Base-by-base conservation (phyloP, 208 protist genomes). In the Trypanosoma melophagium region DNA sequence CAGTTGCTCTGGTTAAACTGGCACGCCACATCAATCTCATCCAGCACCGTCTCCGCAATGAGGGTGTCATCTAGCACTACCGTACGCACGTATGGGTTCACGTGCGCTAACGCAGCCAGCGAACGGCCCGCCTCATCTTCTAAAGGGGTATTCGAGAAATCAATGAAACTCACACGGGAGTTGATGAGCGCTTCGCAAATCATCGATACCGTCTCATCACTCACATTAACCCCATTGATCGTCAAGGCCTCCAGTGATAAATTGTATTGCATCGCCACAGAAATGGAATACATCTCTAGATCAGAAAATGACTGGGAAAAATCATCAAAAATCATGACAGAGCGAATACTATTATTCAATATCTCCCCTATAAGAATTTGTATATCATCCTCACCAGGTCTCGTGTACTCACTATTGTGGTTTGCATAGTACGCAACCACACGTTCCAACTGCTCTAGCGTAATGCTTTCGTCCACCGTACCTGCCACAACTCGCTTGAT, bases 1-100 rank as follows among this genome's bases (percentile, higher is more conserved):
- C 83, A 93, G 61, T 90, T 91, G 71, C 86, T 96, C 63, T 96
- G 86, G 62, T 96, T 96, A 47, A 90, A 93, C 71, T 94, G 87
- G 51, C 90, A 96, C 21, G 86, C 87, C 31, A 94, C 80, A 66
- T 96, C 90, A 62, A 96, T 96, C 67, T 96, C 90, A 59, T 96
- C 90, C 16, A 92, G 68, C 19, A 96, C 77, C 49, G 92, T 84
- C 38, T 91, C 90, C 0, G 87, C 75, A 63, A 96, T 92, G 22
- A 96, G 78, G 2, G 90, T 96, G 55, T 92, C 90, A 51, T 89
- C 86, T 21, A 96, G 79, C 17, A 96, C 79, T 40, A 96, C 80
- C 3, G 90, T 96, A 57, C 90, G 81, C 50, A 96, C 74, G 55
- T 89, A 92, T 24, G 90, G 87, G 64, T 92, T 94, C 19, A 91